phyloP scores from a whole-genome alignment of 129 eudicot species.

The Arctium lappa region DNA sequence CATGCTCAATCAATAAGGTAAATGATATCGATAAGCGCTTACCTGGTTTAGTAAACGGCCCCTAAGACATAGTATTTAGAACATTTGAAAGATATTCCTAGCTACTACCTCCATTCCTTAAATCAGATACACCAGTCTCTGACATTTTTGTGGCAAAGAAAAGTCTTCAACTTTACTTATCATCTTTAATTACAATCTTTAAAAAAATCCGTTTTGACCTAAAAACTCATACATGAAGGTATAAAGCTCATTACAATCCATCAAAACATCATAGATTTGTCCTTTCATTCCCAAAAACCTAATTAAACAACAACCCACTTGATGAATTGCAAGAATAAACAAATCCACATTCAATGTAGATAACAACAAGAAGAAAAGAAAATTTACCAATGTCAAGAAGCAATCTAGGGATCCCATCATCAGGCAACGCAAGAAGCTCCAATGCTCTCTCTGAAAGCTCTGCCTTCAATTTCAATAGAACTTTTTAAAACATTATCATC shows the following conservation, averaged over 20 bases:
- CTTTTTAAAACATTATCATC: background rate
- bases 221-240: no score
- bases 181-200: background rate
- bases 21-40: no score
- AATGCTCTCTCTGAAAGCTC: conserved; percentile 91
- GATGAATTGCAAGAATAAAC: background rate
- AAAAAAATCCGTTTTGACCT: background rate
- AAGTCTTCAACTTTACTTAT: background rate
- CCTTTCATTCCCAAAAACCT: background rate
- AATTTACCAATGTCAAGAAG: conserved; percentile 84
- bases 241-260: background rate
- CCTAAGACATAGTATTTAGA: background rate
- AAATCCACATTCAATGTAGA: background rate
- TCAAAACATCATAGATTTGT: background rate
- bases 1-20: no score
- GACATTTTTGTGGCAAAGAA: background rate
- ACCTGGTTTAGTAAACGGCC: background rate
- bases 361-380: background rate
- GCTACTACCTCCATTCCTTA: background rate
- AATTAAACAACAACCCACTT: background rate
- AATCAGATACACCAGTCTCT: background rate
- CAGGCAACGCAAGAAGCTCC: conserved; percentile 96
- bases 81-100: background rate
- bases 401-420: conserved; percentile 78
- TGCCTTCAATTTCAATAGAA: conserved; percentile 39